Conservation (phyloP, 345 rosid species). For the Conringia planisiliqua region DNA sequence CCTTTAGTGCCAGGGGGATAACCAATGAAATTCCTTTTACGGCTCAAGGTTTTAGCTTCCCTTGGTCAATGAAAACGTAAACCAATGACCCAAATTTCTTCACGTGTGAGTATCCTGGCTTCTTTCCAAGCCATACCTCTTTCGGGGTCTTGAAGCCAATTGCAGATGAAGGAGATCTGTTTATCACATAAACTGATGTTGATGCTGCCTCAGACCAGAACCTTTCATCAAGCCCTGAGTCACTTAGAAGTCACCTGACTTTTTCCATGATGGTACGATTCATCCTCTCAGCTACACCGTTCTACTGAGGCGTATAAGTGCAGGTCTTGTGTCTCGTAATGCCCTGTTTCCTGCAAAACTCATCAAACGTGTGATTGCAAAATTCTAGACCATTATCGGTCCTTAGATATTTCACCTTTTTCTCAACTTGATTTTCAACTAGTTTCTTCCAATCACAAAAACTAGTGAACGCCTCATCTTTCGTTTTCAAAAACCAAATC, state of each 20-base stretch:
- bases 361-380: background rate
- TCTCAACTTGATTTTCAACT: background rate
- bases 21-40: background rate
- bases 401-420: background rate
- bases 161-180: background rate
- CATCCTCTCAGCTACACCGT: background rate
- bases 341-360: background rate
- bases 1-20: background rate
- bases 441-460: too few species aligned
- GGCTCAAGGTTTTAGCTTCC: background rate
- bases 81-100: background rate
- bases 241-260: background rate
- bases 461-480: too few species aligned
- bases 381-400: background rate
- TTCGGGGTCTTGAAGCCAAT: background rate
- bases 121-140: background rate
- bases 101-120: background rate
- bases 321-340: background rate
- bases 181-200: background rate
- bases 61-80: background rate
- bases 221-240: background rate
- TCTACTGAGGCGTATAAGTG: background rate
- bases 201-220: background rate
- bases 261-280: background rate
- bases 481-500: too few species aligned